These are phyloP conservation scores for Lyophyllum atratum DNA, from an alignment of 768 basidiomycete species.

Conservation along the genomic window DNA sequence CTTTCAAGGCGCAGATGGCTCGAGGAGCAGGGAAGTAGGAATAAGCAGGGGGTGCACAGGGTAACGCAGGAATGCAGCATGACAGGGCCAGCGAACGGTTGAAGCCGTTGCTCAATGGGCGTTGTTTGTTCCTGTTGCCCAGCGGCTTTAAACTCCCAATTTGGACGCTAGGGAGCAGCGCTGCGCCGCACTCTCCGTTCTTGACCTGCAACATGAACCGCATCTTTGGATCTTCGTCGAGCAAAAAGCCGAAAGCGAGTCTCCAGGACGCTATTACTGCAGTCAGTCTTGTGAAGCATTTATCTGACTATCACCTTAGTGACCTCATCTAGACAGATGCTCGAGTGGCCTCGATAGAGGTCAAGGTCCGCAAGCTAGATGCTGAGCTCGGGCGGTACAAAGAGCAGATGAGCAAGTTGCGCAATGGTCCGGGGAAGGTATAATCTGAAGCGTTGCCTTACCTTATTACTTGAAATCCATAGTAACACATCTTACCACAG, in stretches of 20 bases:
- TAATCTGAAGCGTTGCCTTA: conserved; percentile 10
- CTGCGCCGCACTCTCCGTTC: conserved; percentile 1
- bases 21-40: not conserved
- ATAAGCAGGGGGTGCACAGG: not conserved
- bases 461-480: not conserved
- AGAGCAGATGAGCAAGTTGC: conserved; percentile 93
- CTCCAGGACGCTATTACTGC: conserved; percentile 94
- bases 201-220: conserved; percentile 58
- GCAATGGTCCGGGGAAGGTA: conserved; percentile 95
- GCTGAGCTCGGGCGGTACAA: conserved; percentile 91
- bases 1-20: not conserved
- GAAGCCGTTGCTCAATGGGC: not conserved
- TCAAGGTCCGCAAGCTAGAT: conserved; percentile 96
- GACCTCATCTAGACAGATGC: conserved; percentile 70
- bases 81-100: not conserved
- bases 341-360: conserved; percentile 86
- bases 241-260: conserved; percentile 82
- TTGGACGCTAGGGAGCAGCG: not conserved
- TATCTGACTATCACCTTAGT: conserved; percentile 6
- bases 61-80: not conserved
- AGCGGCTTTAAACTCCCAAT: not conserved
- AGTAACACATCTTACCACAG: conserved; percentile 39
- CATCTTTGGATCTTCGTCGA: conserved; percentile 74
- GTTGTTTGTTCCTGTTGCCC: conserved; percentile 14
- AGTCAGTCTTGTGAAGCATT: conserved; percentile 42